Evolutionary conservation across 129 eudicot genomes (phyloP), one percentile per base, ranked within the genome.

Genomic region (Flaveria bidentis): DNA sequence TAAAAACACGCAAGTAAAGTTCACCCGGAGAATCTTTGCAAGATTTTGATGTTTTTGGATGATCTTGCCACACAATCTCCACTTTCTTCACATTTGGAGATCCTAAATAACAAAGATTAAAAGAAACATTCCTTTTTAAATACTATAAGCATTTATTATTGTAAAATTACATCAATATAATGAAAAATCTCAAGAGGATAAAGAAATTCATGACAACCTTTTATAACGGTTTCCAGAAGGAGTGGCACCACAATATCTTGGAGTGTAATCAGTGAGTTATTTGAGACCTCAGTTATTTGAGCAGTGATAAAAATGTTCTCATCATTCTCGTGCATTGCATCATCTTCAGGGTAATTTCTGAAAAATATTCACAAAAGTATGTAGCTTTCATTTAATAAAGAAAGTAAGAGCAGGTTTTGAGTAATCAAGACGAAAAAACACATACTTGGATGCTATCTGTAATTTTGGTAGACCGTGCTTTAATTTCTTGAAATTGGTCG

Each of bases 61-160:
- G 72, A 73, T 94, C 98, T 82, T 78, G 82, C 98, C 98, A 94
- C 68, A 84, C 78, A 75, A 94, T 91, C 76, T 94, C 96, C 70
- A 94, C 97, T 89, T 91, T 89, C 80, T 91, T 84, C 58, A 94
- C 91, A 77, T 89, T 86, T 10, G 75, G 23, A 75, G 85, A 91
- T 81, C 98, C 98, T 94, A 77, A 63, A 28, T 11, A 50, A 69
- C 49, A 56, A 2, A 20, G 49, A 45, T 23, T 16, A 25, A 22
- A 55, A 65, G 30, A 57, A 33, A 9, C 6, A 17, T 77, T 36
- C 39, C 9, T 51, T 67, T 51, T 41, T 16, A 41, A 61, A 61
- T 0, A 20, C 1, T 25, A 26, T 9, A 15, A 74, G 46, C 39
- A 17, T 22, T 53, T 6, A 55, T 69, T 22, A 17, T 55, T 15